Evolutionary conservation across 495 filamentous ascomycete genomes (phyloP), one percentile per base, ranked within the genome.

Genomic region (Durotheca rogersii): DNA sequence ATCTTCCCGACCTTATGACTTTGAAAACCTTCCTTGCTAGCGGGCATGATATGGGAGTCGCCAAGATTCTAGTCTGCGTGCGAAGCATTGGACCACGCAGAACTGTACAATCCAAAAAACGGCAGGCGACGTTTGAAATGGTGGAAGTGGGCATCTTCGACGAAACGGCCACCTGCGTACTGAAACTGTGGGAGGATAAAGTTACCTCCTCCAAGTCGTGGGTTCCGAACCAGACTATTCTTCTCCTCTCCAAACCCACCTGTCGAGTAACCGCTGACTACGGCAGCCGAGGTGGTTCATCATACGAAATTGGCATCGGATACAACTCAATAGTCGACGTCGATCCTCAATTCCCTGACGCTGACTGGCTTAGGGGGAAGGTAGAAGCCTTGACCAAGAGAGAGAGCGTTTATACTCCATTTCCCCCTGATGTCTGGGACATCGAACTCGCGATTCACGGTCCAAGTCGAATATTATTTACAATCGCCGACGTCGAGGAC

Each of bases 401-500:
- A 41, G 80, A 84, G 44, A 72, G 71, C 37, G 56, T 82, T 34
- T 74, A 78, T 37, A 68, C 74, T 2, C 70, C 72, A 6, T 82
- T 80, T 56, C 78, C 79, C 2, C 60, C 71, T 32, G 67, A 53
- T 32, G 60, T 74, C 18, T 85, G 84, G 67, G 72, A 83, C 61
- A 45, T 72, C 17, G 65, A 81, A 12, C 50, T 53, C n/a, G 70
- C 71, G 5, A 65, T 69, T 32, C 51, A 65, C 25, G 73, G 76
- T 4, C 61, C 71, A 4, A 49, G 62, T n/a, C 66, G 77, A 37
- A 71, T 73, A 4, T 60, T 83, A 21, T 86, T 76, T 49, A 82
- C 75, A 0, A 51, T 86, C 12, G 80, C 76, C 17, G 80, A 85
- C 36, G 54, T 86, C 6, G 83, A 85, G 61, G 73, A 79, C n/a